A percentile compares a stretch with the other conserved stretches of the same genome.
These are phyloP conservation scores for Geotrichum aggregatum DNA, from an alignment of 1,139 yeast genomes.

Conservation along the genomic window DNA sequence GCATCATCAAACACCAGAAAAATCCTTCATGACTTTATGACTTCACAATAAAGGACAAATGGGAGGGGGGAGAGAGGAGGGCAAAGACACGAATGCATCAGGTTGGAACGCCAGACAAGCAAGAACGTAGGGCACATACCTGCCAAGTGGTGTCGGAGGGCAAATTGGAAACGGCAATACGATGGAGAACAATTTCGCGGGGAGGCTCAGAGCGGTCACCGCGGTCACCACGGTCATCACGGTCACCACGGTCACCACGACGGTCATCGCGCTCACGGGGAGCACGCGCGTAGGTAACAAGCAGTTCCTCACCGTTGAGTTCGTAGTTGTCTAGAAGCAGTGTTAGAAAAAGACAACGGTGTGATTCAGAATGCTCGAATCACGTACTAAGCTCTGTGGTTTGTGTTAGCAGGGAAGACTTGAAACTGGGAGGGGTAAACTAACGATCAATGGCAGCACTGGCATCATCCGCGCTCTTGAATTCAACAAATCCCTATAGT, in stretches of 20 bases:
- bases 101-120: slow-evolving; percentile 20
- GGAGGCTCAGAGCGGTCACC: slow-evolving; percentile 26
- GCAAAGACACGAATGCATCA: slow-evolving; percentile 15
- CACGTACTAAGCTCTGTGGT: slow-evolving; percentile 15
- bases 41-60: too few species aligned
- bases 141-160: slow-evolving; percentile 32
- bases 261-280: slow-evolving; percentile 25
- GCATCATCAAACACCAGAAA: slow-evolving; percentile 27
- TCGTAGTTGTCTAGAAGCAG: slow-evolving; percentile 32
- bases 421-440: too few species aligned
- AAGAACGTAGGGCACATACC: slow-evolving; percentile 27
- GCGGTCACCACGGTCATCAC: slow-evolving; percentile 23
- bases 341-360: slow-evolving; percentile 20
- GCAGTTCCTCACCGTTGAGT: slow-evolving; percentile 32
- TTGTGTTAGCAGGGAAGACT: neutral
- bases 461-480: slow-evolving; percentile 30
- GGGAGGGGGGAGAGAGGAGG: slow-evolving; percentile 2
- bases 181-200: slow-evolving; percentile 24
- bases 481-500: slow-evolving; percentile 31
- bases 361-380: neutral
- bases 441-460: slow-evolving; percentile 29
- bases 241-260: slow-evolving; percentile 21
- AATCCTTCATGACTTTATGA: slow-evolving; percentile 8
- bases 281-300: slow-evolving; percentile 34
- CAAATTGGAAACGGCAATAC: slow-evolving; percentile 30